phyloP scores from a whole-genome alignment of 768 basidiomycete species.

The Leccinum arenicola region DNA sequence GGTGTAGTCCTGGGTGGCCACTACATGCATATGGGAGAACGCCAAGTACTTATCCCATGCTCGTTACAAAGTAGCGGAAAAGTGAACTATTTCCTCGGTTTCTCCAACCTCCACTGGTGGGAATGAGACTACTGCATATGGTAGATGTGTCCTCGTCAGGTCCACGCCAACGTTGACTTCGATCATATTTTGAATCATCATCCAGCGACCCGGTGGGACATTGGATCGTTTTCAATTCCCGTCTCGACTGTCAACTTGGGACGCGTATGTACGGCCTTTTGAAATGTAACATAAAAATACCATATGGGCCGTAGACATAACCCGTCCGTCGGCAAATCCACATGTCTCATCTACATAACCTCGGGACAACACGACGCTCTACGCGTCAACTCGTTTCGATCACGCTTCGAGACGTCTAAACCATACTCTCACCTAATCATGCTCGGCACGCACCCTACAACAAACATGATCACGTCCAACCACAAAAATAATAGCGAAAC shows the following conservation, averaged over 20 bases:
- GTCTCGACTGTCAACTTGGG: not conserved
- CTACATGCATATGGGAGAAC: slow-evolving; percentile 8
- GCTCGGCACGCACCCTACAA: slow-evolving; percentile 7
- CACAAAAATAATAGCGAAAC: not conserved
- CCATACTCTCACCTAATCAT: not conserved
- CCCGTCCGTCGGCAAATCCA: not conserved
- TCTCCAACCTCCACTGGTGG: not conserved
- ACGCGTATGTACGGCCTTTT: too few species aligned
- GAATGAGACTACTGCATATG: not conserved
- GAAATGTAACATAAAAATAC: too few species aligned
- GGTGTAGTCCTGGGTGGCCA: not conserved
- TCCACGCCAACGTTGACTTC: slow-evolving; percentile 16
- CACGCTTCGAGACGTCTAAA: not conserved
- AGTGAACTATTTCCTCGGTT: not conserved
- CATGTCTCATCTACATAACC: not conserved
- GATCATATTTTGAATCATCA: slow-evolving; percentile 8
- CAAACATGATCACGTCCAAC: slow-evolving; percentile 8
- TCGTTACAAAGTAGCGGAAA: slow-evolving; percentile 15
- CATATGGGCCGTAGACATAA: too few species aligned
- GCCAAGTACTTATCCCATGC: slow-evolving; percentile 15
- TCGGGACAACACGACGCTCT: slow-evolving; percentile 4
- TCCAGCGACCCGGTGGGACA: slow-evolving; percentile 2
- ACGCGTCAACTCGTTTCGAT: slow-evolving; percentile 4
- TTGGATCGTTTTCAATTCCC: not conserved
- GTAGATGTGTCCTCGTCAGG: not conserved